Percentiles rank a stretch among this genome's conserved stretches.
phyloP scores from a whole-genome alignment of 2,329 filamentous ascomycete genomes.

The Albifimbria verrucaria region DNA sequence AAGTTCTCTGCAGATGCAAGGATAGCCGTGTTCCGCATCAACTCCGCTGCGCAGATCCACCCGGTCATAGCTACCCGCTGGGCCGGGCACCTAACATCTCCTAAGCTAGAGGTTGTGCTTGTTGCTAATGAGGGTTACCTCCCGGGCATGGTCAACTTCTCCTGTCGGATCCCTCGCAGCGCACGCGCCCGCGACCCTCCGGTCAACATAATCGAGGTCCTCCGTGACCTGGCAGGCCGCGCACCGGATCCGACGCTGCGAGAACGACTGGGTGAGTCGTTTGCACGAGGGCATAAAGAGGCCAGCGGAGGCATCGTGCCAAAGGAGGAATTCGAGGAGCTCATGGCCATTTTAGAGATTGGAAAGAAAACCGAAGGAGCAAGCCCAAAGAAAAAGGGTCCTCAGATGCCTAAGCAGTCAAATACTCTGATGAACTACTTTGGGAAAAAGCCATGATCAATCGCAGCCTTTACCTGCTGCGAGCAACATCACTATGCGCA shows the following conservation, averaged over 20 bases:
- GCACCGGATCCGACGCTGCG: slow-evolving; percentile 34
- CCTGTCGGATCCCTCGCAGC: slow-evolving; percentile 57
- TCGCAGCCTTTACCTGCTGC: too few relatives aligned
- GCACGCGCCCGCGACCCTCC: slow-evolving; percentile 51
- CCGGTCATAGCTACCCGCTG: slow-evolving; percentile 65
- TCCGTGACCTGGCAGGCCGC: slow-evolving; percentile 47
- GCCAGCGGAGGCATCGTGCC: slow-evolving; percentile 64
- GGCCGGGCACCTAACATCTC: slow-evolving; percentile 57
- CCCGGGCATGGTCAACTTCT: slow-evolving; percentile 63
- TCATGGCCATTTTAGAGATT: slow-evolving; percentile 56
- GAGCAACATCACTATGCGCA: too few relatives aligned
- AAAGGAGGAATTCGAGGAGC: slow-evolving; percentile 60
- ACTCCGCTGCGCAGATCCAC: slow-evolving; percentile 59
- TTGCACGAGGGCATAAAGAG: slow-evolving; percentile 65
- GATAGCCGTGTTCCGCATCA: slow-evolving; percentile 61
- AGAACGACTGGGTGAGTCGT: slow-evolving; percentile 57
- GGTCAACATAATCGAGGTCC: slow-evolving; percentile 60
- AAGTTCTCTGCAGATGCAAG: slow-evolving; percentile 61
- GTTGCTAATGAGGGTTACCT: slow-evolving; percentile 66
- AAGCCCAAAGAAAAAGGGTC: slow-evolving; percentile 18
- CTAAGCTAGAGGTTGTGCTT: slow-evolving; percentile 59
- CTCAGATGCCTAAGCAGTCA: slow-evolving; percentile 36
- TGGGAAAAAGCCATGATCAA: slow-evolving; percentile 32
- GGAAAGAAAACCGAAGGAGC: slow-evolving; percentile 46
- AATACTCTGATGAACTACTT: slow-evolving; percentile 57